Conservation (phyloP, 2,329 filamentous ascomycete genomes). For the Pseudogymnoascus sp. region DNA sequence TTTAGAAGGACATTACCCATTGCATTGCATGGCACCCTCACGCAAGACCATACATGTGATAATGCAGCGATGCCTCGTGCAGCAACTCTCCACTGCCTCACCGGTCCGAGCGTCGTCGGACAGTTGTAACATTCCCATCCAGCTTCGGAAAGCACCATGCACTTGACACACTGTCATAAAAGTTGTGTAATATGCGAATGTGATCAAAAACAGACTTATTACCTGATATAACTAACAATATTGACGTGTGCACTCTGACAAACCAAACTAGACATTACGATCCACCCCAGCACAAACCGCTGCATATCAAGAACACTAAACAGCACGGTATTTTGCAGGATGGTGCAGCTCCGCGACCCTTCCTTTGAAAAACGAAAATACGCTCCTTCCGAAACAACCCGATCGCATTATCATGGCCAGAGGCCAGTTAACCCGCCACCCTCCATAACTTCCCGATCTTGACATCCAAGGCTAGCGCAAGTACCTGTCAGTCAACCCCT, state of each 20-base stretch:
- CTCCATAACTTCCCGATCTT: not conserved
- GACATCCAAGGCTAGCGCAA: not conserved
- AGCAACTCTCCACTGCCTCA: not conserved
- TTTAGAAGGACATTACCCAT: not conserved
- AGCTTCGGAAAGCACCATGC: not conserved
- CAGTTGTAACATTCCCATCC: not conserved
- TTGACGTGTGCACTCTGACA: not conserved
- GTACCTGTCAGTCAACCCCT: not conserved
- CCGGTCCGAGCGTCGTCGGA: not conserved
- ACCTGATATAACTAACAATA: conserved; percentile 3
- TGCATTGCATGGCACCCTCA: not conserved
- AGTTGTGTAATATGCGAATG: conserved; percentile 5
- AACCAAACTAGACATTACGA: conserved; percentile 2
- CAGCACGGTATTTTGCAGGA: conserved; percentile 7
- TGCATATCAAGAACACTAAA: conserved; percentile 1
- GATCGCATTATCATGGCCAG: not conserved
- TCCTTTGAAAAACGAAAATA: not conserved
- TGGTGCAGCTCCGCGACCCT: not conserved
- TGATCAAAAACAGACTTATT: conserved; percentile 5
- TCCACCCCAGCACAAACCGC: not conserved
- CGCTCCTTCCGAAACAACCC: not conserved
- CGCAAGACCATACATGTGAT: not conserved
- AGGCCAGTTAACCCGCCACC: not conserved
- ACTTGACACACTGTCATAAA: not conserved
- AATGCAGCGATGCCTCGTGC: not conserved